Percentiles rank a stretch among this genome's conserved stretches.
These are phyloP conservation scores for Microsporum ferrugineum DNA, from an alignment of 2,329 filamentous ascomycete species.

Conservation along the genomic window DNA sequence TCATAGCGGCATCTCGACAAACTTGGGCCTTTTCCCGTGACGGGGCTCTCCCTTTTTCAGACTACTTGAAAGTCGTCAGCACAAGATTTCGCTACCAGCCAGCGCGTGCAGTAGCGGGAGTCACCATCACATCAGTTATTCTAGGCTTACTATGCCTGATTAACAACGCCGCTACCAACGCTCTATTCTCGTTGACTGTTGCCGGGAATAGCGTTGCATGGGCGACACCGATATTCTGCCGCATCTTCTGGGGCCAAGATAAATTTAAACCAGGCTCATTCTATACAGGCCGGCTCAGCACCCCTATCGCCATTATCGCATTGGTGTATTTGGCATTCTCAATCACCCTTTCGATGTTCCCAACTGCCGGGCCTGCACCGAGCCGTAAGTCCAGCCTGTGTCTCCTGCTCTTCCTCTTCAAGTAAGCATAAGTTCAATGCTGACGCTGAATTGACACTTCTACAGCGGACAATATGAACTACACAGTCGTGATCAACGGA, in stretches of 20 bases:
- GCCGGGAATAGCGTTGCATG: constrained; percentile 52
- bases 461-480: constrained; percentile 46
- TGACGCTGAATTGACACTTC: background rate
- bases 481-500: constrained; percentile 51
- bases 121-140: constrained; percentile 40
- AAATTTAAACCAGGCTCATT: constrained; percentile 50
- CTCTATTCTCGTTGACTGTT: constrained; percentile 49
- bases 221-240: constrained; percentile 48
- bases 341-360: constrained; percentile 49
- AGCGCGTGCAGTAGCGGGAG: constrained; percentile 45
- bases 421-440: background rate
- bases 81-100: constrained; percentile 47
- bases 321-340: constrained; percentile 46
- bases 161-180: constrained; percentile 45
- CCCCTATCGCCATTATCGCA: constrained; percentile 43
- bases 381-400: constrained; percentile 23
- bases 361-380: constrained; percentile 44
- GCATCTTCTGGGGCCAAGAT: constrained; percentile 46
- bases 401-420: background rate
- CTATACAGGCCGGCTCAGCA: constrained; percentile 45
- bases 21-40: constrained; percentile 54
- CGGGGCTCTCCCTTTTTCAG: constrained; percentile 49
- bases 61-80: constrained; percentile 46
- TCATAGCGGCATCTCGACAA: constrained; percentile 50
- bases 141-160: constrained; percentile 50